Conservation (phyloP, 2,329 filamentous ascomycete species). For the Pyrenophora tritici-repentis region DNA sequence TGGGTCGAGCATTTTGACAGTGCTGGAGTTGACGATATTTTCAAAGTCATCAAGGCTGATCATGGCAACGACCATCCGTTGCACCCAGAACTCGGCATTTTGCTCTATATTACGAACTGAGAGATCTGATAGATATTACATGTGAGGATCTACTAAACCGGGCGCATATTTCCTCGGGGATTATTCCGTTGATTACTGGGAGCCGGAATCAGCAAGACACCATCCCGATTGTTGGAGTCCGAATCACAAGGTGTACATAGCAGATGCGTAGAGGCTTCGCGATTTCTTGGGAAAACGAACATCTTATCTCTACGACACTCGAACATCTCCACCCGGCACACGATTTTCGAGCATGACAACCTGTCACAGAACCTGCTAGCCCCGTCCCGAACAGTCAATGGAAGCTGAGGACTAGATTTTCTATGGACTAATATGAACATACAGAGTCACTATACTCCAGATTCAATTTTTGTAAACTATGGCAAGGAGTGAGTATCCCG, state of each 20-base stretch:
- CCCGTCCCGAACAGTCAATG: background rate
- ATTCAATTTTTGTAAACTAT: background rate
- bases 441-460: background rate
- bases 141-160: background rate
- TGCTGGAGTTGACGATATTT: background rate
- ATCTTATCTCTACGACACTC: no score
- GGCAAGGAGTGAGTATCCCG: background rate
- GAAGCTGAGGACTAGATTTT: background rate
- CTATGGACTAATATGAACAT: background rate
- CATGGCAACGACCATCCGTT: constrained; percentile 3
- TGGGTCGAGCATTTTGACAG: background rate
- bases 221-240: background rate
- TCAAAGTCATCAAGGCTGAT: constrained; percentile 4
- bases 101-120: constrained; percentile 1
- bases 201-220: background rate
- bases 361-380: background rate
- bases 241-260: background rate
- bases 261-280: background rate
- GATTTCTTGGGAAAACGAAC: background rate
- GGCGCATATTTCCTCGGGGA: background rate
- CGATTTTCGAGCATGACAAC: background rate
- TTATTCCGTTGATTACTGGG: background rate
- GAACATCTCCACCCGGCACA: no score
- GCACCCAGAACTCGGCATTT: constrained; percentile 2
- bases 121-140: background rate